Conservation (phyloP, 2,329 filamentous ascomycete genomes). For the Scedosporium aurantiacum region DNA sequence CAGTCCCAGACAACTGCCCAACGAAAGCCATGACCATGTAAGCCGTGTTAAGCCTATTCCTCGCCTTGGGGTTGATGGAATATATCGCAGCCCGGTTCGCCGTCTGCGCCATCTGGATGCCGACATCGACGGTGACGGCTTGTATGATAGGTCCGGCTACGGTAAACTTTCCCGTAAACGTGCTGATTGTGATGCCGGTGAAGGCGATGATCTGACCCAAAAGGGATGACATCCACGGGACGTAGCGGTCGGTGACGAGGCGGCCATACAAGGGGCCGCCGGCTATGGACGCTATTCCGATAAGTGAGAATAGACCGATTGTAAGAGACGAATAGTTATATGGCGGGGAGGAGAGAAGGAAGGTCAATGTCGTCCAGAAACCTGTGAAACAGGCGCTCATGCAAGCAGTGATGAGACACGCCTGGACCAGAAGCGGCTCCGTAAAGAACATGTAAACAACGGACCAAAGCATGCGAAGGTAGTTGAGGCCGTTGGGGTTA, state of each 20-base stretch:
- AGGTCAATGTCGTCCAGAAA: conserved; percentile 60
- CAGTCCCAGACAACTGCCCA: conserved; percentile 62
- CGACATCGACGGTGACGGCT: conserved; percentile 59
- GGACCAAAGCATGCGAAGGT: conserved; percentile 52
- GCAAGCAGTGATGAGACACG: conserved; percentile 55
- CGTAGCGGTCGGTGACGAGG: conserved; percentile 57
- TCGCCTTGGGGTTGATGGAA: conserved; percentile 54
- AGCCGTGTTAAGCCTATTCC: conserved; percentile 69
- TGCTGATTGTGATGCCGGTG: conserved; percentile 53
- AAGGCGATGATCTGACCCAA: conserved; percentile 49
- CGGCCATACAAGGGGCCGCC: conserved; percentile 60
- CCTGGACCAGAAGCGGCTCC: conserved; percentile 60
- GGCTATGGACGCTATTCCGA: conserved; percentile 60
- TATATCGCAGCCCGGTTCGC: conserved; percentile 64
- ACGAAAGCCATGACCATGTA: conserved; percentile 71
- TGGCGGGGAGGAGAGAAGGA: conserved; percentile 59
- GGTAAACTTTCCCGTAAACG: conserved; percentile 53
- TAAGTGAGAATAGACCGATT: conserved; percentile 70
- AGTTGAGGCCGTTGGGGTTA: conserved; percentile 54
- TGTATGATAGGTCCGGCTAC: conserved; percentile 65
- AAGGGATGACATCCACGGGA: conserved; percentile 57
- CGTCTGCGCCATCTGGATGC: conserved; percentile 62
- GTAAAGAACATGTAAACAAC: conserved; percentile 53
- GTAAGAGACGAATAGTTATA: conserved; percentile 56
- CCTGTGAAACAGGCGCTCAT: conserved; percentile 38